Evolutionary conservation across 192 early-diverging fungal species (phyloP).

Genomic region (Gryganskiella cystojenkinii): DNA sequence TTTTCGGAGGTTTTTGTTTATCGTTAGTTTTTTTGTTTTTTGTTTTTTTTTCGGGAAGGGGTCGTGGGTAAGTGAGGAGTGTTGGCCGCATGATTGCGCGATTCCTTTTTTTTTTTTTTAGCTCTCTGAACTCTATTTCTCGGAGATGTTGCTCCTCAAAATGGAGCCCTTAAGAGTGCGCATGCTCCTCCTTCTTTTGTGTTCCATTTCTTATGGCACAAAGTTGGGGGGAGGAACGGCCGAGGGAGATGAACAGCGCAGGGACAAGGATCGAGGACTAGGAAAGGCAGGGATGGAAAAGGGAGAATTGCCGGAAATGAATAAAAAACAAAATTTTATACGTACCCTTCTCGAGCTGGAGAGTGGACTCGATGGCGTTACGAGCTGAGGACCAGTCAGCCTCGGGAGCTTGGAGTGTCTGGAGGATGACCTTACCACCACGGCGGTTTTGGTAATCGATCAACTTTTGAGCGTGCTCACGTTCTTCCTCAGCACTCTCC

Average conservation of each 20-base stretch:
- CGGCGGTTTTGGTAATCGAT: slow-evolving; percentile 67
- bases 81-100: too few relatives aligned
- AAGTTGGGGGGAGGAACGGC: neutral
- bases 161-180: too few relatives aligned
- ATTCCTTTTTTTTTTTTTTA: too few relatives aligned
- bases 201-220: neutral
- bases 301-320: neutral
- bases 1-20: neutral
- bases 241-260: too few relatives aligned
- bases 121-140: too few relatives aligned
- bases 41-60: neutral
- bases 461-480: slow-evolving; percentile 56
- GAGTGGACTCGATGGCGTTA: slow-evolving; percentile 65
- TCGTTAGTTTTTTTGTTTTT: neutral
- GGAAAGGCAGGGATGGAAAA: neutral
- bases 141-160: too few relatives aligned
- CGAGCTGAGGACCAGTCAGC: slow-evolving; percentile 67
- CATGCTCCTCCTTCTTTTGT: too few relatives aligned
- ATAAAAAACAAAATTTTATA: too few relatives aligned
- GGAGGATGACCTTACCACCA: slow-evolving; percentile 64
- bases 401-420: slow-evolving; percentile 63
- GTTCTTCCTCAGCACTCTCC: slow-evolving; percentile 59
- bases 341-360: slow-evolving; percentile 61
- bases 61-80: too few relatives aligned
- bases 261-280: neutral